Conservation (phyloP, 2,329 filamentous ascomycete genomes). For the Harringtonia aguacate region DNA sequence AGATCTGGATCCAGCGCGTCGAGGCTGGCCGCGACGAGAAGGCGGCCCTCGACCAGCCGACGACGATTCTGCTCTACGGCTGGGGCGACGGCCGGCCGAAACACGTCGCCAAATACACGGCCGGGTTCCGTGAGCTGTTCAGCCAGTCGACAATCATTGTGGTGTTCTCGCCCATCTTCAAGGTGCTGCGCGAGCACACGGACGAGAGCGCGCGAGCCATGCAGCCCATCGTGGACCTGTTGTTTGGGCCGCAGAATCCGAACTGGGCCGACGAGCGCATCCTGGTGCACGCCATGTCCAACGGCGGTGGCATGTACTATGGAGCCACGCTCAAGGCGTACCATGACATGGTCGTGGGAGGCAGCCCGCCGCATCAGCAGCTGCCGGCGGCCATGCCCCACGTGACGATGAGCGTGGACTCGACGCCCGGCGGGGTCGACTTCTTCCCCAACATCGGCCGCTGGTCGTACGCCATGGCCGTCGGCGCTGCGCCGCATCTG, state of each 20-base stretch:
- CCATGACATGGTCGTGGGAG: neutral
- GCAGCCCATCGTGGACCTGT: neutral
- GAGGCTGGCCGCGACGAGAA: neutral
- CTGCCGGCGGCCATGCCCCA: neutral
- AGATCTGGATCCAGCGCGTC: slow-evolving; percentile 1
- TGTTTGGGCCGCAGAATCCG: neutral
- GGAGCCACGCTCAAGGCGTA: neutral
- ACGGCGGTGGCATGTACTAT: slow-evolving; percentile 2
- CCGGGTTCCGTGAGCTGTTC: neutral
- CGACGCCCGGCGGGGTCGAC: neutral
- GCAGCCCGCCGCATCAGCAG: neutral
- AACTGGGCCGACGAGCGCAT: neutral
- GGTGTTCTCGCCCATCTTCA: slow-evolving; percentile 1
- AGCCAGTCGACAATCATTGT: neutral
- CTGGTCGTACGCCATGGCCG: neutral
- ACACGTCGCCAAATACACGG: slow-evolving; percentile 2
- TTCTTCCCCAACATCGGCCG: neutral
- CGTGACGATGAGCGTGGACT: neutral
- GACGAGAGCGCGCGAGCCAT: neutral
- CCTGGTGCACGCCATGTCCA: slow-evolving; percentile 2
- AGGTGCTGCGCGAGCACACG: neutral
- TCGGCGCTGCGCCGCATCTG: neutral
- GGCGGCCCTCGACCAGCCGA: neutral
- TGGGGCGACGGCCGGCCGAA: slow-evolving; percentile 1
- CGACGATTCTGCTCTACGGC: neutral